A percentile compares a stretch with the other conserved stretches of the same genome.
Evolutionary conservation across 1,284 basidiomycete species (phyloP).

Genomic region (Coniophora puteana): DNA sequence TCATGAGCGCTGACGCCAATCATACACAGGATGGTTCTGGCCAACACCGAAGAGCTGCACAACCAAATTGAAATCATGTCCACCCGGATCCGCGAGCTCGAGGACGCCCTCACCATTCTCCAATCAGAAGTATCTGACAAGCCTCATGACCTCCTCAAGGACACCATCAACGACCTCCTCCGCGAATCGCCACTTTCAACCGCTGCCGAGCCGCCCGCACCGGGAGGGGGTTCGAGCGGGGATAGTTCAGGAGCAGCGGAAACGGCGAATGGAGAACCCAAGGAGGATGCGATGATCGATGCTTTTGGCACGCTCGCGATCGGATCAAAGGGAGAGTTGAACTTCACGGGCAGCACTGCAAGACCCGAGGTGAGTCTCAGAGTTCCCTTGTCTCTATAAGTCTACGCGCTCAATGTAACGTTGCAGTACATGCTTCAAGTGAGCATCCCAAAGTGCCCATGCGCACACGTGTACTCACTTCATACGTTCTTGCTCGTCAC

Average conservation of each 20-base stretch:
- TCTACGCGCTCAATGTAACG: slow-evolving; percentile 1
- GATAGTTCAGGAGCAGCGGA: not conserved
- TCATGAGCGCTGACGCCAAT: not conserved
- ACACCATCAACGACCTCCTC: slow-evolving; percentile 15
- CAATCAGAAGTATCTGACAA: slow-evolving; percentile 45
- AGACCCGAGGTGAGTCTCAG: slow-evolving; percentile 50
- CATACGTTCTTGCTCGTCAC: too few relatives aligned
- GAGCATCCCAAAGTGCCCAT: too few relatives aligned
- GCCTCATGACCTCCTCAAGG: slow-evolving; percentile 42
- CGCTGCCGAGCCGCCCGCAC: not conserved
- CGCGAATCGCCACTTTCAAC: slow-evolving; percentile 12
- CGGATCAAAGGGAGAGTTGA: slow-evolving; percentile 48
- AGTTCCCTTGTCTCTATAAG: not conserved
- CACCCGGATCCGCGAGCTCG: slow-evolving; percentile 53
- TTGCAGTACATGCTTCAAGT: slow-evolving; percentile 51
- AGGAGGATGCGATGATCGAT: slow-evolving; percentile 49
- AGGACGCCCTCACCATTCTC: slow-evolving; percentile 46
- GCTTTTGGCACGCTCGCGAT: slow-evolving; percentile 62
- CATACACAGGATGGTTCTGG: slow-evolving; percentile 46
- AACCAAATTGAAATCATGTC: slow-evolving; percentile 53
- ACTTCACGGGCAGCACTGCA: slow-evolving; percentile 59
- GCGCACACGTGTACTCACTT: too few relatives aligned
- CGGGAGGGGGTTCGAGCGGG: not conserved
- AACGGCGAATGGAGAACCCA: slow-evolving; percentile 14
- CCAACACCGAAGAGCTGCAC: slow-evolving; percentile 66